Evolutionary conservation across 306 rosid genomes (phyloP).

Genomic region (Spatholobus suberectus): DNA sequence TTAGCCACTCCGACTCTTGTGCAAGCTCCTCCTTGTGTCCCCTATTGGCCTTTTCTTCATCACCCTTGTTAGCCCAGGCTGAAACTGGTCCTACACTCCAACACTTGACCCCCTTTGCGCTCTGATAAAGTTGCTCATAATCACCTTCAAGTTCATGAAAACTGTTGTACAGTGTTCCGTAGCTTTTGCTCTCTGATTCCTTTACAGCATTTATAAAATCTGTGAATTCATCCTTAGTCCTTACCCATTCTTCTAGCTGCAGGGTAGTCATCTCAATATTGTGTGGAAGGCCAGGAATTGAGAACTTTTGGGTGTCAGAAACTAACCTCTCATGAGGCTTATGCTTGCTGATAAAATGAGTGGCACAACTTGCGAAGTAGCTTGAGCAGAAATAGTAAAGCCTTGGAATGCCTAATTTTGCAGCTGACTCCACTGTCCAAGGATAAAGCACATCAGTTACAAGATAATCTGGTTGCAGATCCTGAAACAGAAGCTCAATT

Average conservation of each 20-base stretch:
- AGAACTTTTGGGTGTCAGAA: conserved; percentile 1
- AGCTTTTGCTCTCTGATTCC: conserved; percentile 15
- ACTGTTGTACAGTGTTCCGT: conserved; percentile 18
- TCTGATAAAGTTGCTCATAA: neutral
- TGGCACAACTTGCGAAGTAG: conserved; percentile 29
- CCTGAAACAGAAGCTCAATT: conserved; percentile 32
- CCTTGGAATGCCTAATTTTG: conserved; percentile 42
- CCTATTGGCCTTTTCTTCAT: neutral
- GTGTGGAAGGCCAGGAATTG: conserved; percentile 9
- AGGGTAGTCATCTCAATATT: neutral
- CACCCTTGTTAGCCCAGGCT: neutral
- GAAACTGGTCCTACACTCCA: conserved; percentile 40
- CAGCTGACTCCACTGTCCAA: conserved; percentile 47
- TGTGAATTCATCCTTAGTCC: neutral
- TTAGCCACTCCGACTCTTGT: conserved; percentile 15
- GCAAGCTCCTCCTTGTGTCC: conserved; percentile 11
- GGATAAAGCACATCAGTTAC: conserved; percentile 41
- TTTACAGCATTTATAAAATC: neutral
- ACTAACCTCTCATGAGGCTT: conserved; percentile 37
- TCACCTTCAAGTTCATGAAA: conserved; percentile 27
- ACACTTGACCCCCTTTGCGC: neutral
- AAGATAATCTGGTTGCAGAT: conserved; percentile 37
- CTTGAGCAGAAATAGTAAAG: conserved; percentile 36
- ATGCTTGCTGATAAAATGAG: conserved; percentile 26
- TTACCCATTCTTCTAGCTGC: neutral